Evolutionary conservation across 1,139 yeast genomes (phyloP).

Genomic region (Candida frijolesensis): DNA sequence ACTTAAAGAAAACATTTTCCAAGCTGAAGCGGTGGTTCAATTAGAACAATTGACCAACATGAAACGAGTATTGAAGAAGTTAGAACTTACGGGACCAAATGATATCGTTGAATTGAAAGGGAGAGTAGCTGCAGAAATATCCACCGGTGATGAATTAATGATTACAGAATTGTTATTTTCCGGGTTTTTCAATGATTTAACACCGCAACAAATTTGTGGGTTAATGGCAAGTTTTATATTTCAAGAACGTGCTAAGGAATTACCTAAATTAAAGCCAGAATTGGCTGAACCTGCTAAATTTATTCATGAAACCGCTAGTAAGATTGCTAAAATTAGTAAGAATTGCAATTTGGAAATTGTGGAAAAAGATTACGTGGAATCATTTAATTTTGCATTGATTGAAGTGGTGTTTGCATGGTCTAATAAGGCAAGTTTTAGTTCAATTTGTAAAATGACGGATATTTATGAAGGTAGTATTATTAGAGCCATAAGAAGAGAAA

Average conservation of each 20-base stretch:
- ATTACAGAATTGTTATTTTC: constrained; percentile 91
- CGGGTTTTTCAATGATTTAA: constrained; percentile 87
- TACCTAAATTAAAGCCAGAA: constrained; percentile 83
- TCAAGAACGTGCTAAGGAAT: constrained; percentile 92
- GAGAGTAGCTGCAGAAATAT: constrained; percentile 91
- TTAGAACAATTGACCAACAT: constrained; percentile 91
- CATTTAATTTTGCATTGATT: constrained; percentile 91
- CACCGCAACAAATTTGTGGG: constrained; percentile 91
- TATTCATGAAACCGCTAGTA: constrained; percentile 85
- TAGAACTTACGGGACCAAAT: constrained; percentile 79
- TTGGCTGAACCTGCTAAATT: constrained; percentile 85
- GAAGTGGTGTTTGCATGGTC: constrained; percentile 98
- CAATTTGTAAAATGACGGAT: constrained; percentile 97
- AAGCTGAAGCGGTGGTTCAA: constrained; percentile 90
- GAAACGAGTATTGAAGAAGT: constrained; percentile 80
- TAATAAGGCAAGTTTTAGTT: constrained; percentile 92
- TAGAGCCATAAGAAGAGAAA: constrained; percentile 90
- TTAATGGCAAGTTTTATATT: constrained; percentile 92
- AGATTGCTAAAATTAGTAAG: constrained; percentile 83
- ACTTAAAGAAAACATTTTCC: constrained; percentile 65
- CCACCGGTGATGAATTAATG: constrained; percentile 90
- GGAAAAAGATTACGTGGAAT: constrained; percentile 89
- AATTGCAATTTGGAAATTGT: constrained; percentile 88
- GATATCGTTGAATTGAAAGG: constrained; percentile 95
- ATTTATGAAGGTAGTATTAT: constrained; percentile 97